Evolutionary conservation across 169 alveolate genomes (phyloP).

Genomic region (Neospora caninum): DNA sequence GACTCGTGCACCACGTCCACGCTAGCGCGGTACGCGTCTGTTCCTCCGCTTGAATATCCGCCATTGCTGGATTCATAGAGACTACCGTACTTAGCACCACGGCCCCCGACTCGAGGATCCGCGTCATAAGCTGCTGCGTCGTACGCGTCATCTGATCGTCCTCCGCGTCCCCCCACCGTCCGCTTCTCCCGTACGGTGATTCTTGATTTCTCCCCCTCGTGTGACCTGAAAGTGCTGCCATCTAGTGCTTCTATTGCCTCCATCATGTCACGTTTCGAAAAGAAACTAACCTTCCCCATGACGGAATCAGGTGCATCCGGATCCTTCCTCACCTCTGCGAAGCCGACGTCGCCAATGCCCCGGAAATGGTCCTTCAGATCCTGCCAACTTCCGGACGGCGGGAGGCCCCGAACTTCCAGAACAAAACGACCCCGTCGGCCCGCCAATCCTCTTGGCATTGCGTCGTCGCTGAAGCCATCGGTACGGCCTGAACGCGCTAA

Average conservation of each 20-base stretch:
- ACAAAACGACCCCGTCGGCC: constrained; percentile 59
- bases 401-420: constrained; percentile 88
- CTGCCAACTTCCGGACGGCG: constrained; percentile 85
- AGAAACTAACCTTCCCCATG: constrained; percentile 87
- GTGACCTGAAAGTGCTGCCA: constrained; percentile 86
- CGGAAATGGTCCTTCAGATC: constrained; percentile 85
- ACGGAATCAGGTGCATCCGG: constrained; percentile 90
- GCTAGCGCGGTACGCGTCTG: not conserved
- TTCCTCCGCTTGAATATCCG: not conserved
- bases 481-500: constrained; percentile 72
- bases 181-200: constrained; percentile 81
- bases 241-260: constrained; percentile 85
- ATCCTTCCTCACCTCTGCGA: constrained; percentile 75
- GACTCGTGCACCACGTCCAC: not conserved
- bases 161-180: constrained; percentile 44
- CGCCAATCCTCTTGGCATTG: constrained; percentile 2
- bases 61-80: not conserved
- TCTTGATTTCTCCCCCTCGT: constrained; percentile 85
- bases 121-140: constrained; percentile 1
- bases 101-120: not conserved
- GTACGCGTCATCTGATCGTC: constrained; percentile 42
- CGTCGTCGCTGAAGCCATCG: constrained; percentile 71
- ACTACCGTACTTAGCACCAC: not conserved
- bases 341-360: constrained; percentile 84
- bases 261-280: constrained; percentile 84